Base-by-base conservation (phyloP, 2,329 filamentous ascomycete species). In the Fusarium continuum region DNA sequence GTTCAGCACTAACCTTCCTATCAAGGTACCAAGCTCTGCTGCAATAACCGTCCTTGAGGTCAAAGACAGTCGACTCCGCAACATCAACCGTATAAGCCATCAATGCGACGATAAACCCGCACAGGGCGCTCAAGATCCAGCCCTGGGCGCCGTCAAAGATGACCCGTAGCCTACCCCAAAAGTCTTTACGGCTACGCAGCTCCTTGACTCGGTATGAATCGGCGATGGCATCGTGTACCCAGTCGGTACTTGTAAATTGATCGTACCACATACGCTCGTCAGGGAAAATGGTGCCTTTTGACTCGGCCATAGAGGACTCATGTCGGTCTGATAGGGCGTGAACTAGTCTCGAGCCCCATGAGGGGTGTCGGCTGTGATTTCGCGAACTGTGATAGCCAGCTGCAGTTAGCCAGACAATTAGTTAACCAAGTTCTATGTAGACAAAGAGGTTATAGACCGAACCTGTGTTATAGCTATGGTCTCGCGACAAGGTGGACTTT, bases 251-350 rank as follows among this genome's bases (percentile, higher is more conserved):
- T 6, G 93, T 97, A 72, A 97, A 97, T 77, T 99, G 95, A 80
- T 99, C 95, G 78, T 98, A 98, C 95, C 95, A 98, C 9, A 96
- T 91, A 58, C 95, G 88, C 68, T 98, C 93, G 72, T 97, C 91
- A 45, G 89, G 81, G 68, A 87, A 89, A 9, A 90, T 77, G 5
- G 87, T 88, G 28, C 82, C 79, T 70, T 88, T 91, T 43, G 88
- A 88, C 61, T 90, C 87, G 60, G 82, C 76, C 76, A 89, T 79
- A 59, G 44, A 47, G 9, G 83, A 83, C 25, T 84, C 82, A 69
- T 82, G 84, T 62, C 82, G 80, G 70, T 84, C 88, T 55, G 78
- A 80, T 53, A 91, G 79, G 48, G 86, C 89, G 57, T 83, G 84
- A 56, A 85, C 84, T 20, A 91, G 79, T 16, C 90, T 85, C 34